phyloP scores from a whole-genome alignment of 495 filamentous ascomycete genomes.

The Penicillium bovifimosum region DNA sequence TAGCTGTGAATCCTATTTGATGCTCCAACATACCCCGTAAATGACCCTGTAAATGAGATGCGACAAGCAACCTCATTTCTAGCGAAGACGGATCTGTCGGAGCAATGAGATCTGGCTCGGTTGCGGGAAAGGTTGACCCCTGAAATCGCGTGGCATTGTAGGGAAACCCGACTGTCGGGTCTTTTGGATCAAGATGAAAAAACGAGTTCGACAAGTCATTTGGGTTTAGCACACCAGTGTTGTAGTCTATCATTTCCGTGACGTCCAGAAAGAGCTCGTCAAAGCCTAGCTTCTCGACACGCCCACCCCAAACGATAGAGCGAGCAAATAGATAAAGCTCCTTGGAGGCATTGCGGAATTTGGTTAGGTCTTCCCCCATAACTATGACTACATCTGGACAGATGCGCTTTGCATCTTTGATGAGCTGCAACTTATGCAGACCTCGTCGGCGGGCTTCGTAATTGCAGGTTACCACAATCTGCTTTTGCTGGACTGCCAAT shows the following conservation, averaged over 20 bases:
- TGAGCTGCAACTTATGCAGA: constrained; percentile 75
- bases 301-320: constrained; percentile 65
- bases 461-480: constrained; percentile 92
- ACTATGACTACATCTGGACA: constrained; percentile 83
- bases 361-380: constrained; percentile 79
- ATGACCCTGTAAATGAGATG: constrained; percentile 68
- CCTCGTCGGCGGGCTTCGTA: constrained; percentile 77
- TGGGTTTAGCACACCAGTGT: constrained; percentile 61
- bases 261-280: constrained; percentile 82
- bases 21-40: constrained; percentile 66
- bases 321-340: constrained; percentile 65
- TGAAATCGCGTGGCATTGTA: constrained; percentile 64
- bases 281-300: constrained; percentile 75
- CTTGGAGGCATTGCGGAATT: constrained; percentile 82
- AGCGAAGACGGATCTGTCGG: constrained; percentile 21
- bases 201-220: constrained; percentile 62
- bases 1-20: constrained; percentile 76
- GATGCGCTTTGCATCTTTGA: constrained; percentile 70
- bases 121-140: constrained; percentile 51
- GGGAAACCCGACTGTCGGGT: constrained; percentile 73
- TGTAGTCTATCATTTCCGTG: constrained; percentile 80
- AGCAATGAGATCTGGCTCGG: background rate
- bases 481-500: constrained; percentile 76
- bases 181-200: constrained; percentile 67
- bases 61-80: constrained; percentile 55